Evolutionary conservation across 2,329 filamentous ascomycete genomes (phyloP), one percentile per base, ranked within the genome.

Genomic region (Alternaria triticina): DNA sequence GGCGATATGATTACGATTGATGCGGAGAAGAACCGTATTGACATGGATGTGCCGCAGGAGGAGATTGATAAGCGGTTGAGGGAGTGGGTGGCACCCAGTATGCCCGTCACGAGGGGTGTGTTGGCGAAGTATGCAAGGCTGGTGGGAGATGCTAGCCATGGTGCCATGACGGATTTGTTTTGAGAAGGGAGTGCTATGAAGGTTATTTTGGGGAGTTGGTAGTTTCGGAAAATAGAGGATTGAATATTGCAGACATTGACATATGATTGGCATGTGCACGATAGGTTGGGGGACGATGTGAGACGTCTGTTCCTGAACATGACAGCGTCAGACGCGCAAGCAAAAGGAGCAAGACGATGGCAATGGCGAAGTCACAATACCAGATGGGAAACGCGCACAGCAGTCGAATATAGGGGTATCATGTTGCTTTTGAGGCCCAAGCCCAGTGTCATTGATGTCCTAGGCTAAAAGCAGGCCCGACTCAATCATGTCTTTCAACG

Each of bases 101-200:
- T 89, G 74, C 86, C 87, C 65, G 92, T 97, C 10, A 94, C 90
- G 71, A 88, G 95, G 59, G 95, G 95, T 43, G 90, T 91, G 44
- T 77, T 98, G 83, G 94, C 93, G 6, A 98, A 98, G 85, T 98
- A 98, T 83, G 92, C 92, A 7, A 83, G 87, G 46, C 80, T 97
- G 74, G 95, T 98, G 0, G 91, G 94, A 1, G 94, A 97, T 86
- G 95, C 95, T 11, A 95, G 91, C 78, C 91, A 95, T 74, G 95
- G 95, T 6, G 94, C 94, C 9, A 91, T 97, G 81, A 97, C 94
- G 43, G 94, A 97, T 83, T 77, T 90, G 60, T 92, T 89, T 64
- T 88, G 57, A 66, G 20, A 22, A 22, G 20, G 20, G 20, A 22
- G 20, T 22, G 20, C 20, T 22, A 22, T 22, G 20, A 22, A 22